Evolutionary conservation across 108 stramenopile genomes (phyloP).

Genomic region (Skeletonema potamos): DNA sequence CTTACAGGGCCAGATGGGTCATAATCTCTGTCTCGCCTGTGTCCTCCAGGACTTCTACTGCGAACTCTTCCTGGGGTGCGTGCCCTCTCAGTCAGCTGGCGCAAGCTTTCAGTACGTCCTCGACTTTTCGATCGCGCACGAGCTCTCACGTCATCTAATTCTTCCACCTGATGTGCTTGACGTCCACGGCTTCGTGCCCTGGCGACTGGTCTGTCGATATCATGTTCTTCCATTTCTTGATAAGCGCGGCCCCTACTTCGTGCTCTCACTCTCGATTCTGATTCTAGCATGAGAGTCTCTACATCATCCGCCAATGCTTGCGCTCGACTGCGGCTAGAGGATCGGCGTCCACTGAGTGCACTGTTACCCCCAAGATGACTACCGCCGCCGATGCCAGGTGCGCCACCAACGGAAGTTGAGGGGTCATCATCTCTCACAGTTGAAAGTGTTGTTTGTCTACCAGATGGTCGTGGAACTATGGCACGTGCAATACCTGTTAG

Average conservation of each 20-base stretch:
- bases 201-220: not conserved
- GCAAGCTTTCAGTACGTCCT: conserved; percentile 31
- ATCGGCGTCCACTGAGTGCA: too few species aligned
- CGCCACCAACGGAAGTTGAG: too few species aligned
- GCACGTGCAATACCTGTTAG: conserved; percentile 33
- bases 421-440: not conserved
- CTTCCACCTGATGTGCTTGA: not conserved
- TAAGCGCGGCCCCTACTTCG: conserved; percentile 8
- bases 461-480: conserved; percentile 24
- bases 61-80: conserved; percentile 20
- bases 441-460: not conserved
- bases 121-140: conserved; percentile 11
- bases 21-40: conserved; percentile 14
- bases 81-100: conserved; percentile 34
- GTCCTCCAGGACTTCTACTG: conserved; percentile 13
- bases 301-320: conserved; percentile 4
- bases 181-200: conserved; percentile 7
- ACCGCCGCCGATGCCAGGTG: too few species aligned
- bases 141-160: not conserved
- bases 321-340: not conserved
- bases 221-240: conserved; percentile 1
- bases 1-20: conserved; percentile 34
- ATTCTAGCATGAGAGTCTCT: conserved; percentile 3
- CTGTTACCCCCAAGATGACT: too few species aligned
- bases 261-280: not conserved